A percentile compares a stretch with the other conserved stretches of the same genome.
Evolutionary conservation across 1,284 basidiomycete species (phyloP).

Genomic region (Tilletiaria anomala): DNA sequence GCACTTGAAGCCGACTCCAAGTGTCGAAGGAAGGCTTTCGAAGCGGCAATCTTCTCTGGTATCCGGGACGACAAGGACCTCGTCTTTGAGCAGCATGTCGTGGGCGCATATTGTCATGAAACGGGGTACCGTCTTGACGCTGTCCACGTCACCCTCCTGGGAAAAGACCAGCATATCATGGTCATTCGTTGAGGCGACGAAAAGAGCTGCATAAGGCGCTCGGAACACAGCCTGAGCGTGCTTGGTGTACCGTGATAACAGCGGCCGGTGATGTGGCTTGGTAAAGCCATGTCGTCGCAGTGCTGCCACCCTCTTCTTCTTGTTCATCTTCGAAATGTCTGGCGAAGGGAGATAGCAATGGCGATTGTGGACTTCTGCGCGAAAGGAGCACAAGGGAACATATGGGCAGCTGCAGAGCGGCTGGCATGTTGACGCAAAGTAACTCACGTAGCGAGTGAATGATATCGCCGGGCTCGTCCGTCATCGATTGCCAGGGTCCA

Average conservation of each 20-base stretch:
- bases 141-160: constrained; percentile 7
- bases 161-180: constrained; percentile 15
- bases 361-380: no score
- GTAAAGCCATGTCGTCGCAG: neutral
- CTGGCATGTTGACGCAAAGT: no score
- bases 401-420: no score
- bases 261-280: neutral
- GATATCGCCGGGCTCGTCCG: no score
- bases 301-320: no score
- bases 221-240: neutral
- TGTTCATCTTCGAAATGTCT: no score
- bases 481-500: no score
- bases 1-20: constrained; percentile 8
- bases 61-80: constrained; percentile 15
- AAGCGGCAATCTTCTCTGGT: constrained; percentile 20
- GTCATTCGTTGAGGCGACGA: constrained; percentile 1
- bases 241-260: neutral
- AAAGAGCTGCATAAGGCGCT: neutral
- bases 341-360: no score
- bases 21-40: constrained; percentile 9
- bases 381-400: no score
- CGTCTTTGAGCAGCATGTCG: constrained; percentile 19
- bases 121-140: constrained; percentile 5
- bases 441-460: no score
- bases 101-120: constrained; percentile 14